A percentile compares a stretch with the other conserved stretches of the same genome.
Conservation (phyloP, 768 basidiomycete species). For the Rhodotorula graminis region DNA sequence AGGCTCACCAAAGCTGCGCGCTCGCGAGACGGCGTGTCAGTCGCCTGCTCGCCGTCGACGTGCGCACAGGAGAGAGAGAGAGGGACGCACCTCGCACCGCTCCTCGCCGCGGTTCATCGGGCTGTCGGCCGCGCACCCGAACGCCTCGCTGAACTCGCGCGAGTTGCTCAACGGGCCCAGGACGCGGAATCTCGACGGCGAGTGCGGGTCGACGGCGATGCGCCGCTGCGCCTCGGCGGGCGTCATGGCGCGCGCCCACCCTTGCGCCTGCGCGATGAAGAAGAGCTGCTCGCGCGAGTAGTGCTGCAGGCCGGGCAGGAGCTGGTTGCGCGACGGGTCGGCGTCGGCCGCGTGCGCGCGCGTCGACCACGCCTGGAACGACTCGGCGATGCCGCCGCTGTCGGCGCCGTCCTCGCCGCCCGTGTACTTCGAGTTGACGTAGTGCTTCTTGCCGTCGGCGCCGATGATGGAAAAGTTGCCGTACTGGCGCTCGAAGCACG, state of each 20-base stretch:
- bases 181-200: conserved; percentile 36
- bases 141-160: conserved; percentile 39
- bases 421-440: conserved; percentile 72
- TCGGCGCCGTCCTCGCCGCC: conserved; percentile 91
- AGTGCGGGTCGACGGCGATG: conserved; percentile 36
- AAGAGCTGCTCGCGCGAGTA: conserved; percentile 42
- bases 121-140: conserved; percentile 27
- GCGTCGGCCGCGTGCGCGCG: conserved; percentile 20
- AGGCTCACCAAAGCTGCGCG: not conserved
- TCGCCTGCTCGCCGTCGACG: too few relatives aligned
- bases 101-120: conserved; percentile 34
- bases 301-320: conserved; percentile 38
- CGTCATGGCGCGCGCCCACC: conserved; percentile 40
- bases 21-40: too few relatives aligned
- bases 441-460: conserved; percentile 72
- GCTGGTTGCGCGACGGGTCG: conserved; percentile 32
- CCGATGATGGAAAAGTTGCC: conserved; percentile 81
- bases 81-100: conserved; percentile 38
- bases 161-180: conserved; percentile 40
- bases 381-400: conserved; percentile 67
- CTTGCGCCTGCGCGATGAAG: conserved; percentile 36
- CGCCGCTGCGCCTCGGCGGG: conserved; percentile 32
- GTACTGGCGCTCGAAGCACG: conserved; percentile 87
- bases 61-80: too few relatives aligned
- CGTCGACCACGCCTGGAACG: conserved; percentile 83